Evolutionary conservation across 2,329 filamentous ascomycete genomes (phyloP), one percentile per base, ranked within the genome.

Genomic region (Herpotrichia juniperi): DNA sequence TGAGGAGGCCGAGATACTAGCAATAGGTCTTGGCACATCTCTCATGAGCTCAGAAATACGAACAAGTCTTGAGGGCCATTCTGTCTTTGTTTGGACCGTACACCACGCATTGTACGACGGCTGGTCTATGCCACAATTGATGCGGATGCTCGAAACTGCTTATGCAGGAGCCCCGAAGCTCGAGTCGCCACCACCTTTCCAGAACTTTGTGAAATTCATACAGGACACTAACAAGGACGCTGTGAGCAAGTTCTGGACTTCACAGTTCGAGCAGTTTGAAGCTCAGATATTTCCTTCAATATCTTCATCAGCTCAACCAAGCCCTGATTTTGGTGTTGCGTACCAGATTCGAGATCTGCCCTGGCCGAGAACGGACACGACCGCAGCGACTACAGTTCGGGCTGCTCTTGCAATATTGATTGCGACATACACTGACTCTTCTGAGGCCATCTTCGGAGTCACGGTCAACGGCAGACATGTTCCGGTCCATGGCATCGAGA

Each of bases 371-470:
- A 25, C 39, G 11, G 46, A 53, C 12, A 28, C 37, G 1, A 26
- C 40, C 8, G 2, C 35, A 22, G 72, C 78, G 0, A 73, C 78
- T 0, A 64, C 83, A 1, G 62, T 85, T 2, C 76, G 79, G 21
- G 73, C 83, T 14, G 81, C 82, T 0, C 85, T 82, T 83, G 80
- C 74, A 0, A 70, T 85, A 30, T 71, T 84, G 0, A 63, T 84
- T 1, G 77, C 81, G 6, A 75, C 74, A 3, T 84, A 81, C 54
- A 76, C 79, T 0, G 79, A 79, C 2, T 73, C 71, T 11, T 75
- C 78, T 26, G 72, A 74, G 5, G 77, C 83, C 5, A 77, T 76
- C 34, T 84, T 85, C 56, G 83, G 82, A 16, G 79, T 81, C 68
- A 83, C 81, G 0, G 68, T 84, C 2, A 81, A 80, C 0, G 81